These are phyloP conservation scores for Aspergillus diversus DNA, from an alignment of 495 filamentous ascomycete species.

Conservation along the genomic window DNA sequence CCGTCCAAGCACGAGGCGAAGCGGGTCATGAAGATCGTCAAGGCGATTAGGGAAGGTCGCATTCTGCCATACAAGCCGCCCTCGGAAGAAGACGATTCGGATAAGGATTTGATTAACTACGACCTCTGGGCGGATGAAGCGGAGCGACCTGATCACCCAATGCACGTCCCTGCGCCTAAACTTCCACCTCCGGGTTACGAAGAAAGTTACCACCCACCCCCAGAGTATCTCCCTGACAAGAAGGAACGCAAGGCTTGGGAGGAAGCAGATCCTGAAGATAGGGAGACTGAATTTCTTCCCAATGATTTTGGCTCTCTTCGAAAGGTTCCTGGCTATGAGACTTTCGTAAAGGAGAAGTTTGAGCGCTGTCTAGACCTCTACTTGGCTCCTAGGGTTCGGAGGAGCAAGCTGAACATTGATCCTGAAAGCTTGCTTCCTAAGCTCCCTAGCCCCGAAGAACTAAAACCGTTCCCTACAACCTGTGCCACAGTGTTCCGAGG, in stretches of 20 bases:
- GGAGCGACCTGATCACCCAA: constrained; percentile 78
- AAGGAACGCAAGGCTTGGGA: constrained; percentile 90
- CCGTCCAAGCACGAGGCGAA: constrained; percentile 99
- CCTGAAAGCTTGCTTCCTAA: constrained; percentile 92
- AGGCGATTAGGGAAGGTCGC: constrained; percentile 89
- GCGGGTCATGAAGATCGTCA: constrained; percentile 96
- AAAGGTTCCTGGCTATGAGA: constrained; percentile 90
- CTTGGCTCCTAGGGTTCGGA: constrained; percentile 85
- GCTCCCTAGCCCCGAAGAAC: constrained; percentile 88
- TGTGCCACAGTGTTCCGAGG: constrained; percentile 83
- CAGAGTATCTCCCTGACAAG: constrained; percentile 87
- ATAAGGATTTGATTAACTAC: constrained; percentile 73
- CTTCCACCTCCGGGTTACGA: constrained; percentile 92
- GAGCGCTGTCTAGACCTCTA: constrained; percentile 95
- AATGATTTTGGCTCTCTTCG: constrained; percentile 79
- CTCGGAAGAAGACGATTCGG: constrained; percentile 70
- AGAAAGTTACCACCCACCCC: constrained; percentile 93
- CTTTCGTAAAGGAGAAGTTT: constrained; percentile 91
- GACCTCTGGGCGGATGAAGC: constrained; percentile 95
- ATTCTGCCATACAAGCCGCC: constrained; percentile 90
- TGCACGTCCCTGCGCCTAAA: constrained; percentile 97
- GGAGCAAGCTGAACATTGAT: constrained; percentile 95
- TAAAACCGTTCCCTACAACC: constrained; percentile 90
- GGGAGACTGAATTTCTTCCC: constrained; percentile 86
- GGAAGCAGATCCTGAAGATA: constrained; percentile 83